These are phyloP conservation scores for Hordeum marinum DNA, from an alignment of 176 grass and related monocot species.

Conservation along the genomic window DNA sequence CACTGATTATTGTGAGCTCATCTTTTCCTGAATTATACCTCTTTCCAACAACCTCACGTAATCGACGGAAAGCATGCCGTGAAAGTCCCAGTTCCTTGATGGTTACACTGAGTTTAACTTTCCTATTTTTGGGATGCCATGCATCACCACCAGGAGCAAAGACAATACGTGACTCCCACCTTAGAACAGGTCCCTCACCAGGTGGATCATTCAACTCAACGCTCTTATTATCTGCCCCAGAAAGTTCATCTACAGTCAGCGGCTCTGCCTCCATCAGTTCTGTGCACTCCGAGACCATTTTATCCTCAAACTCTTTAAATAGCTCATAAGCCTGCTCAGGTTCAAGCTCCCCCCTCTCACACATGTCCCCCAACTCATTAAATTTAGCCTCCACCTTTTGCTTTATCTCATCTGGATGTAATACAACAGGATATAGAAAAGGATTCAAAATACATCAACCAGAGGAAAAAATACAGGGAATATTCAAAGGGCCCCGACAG, in stretches of 20 bases:
- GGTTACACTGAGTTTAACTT: constrained; percentile 87
- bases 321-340: constrained; percentile 77
- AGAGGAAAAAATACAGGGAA: constrained; percentile 12
- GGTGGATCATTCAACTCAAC: constrained; percentile 76
- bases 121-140: constrained; percentile 90
- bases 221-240: constrained; percentile 36
- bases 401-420: constrained; percentile 82
- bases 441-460: neutral
- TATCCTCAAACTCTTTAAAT: constrained; percentile 92
- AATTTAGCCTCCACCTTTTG: constrained; percentile 77
- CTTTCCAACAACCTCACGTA: constrained; percentile 85
- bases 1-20: constrained; percentile 83
- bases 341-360: constrained; percentile 73
- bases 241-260: constrained; percentile 40
- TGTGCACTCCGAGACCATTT: constrained; percentile 56
- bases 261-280: constrained; percentile 52
- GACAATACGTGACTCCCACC: constrained; percentile 83
- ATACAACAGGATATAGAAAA: constrained; percentile 20
- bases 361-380: constrained; percentile 81
- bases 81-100: constrained; percentile 87
- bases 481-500: neutral
- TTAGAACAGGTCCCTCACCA: constrained; percentile 81
- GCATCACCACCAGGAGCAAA: constrained; percentile 85
- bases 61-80: constrained; percentile 57
- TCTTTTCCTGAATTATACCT: constrained; percentile 88